phyloP scores from a whole-genome alignment of 257 asterid genomes.

The Solanum paucissectum region DNA sequence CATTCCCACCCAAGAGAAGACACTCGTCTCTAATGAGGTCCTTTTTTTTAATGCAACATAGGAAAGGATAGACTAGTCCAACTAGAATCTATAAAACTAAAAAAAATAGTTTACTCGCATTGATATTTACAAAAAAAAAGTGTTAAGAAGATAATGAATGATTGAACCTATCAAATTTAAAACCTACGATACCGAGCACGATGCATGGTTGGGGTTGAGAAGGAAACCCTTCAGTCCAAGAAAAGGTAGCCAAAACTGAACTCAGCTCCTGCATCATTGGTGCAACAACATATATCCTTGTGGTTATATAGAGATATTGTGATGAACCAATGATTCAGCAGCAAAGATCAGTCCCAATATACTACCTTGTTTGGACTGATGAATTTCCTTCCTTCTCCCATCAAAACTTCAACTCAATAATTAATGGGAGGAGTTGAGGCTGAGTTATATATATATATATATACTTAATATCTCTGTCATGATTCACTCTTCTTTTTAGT shows the following conservation, averaged over 20 bases:
- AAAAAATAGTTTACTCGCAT: too few species aligned
- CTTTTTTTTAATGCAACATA: too few species aligned
- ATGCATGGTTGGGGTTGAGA: neutral
- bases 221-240: constrained; percentile 30
- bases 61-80: neutral
- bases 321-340: constrained; percentile 24
- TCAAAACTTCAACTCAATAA: neutral
- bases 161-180: neutral
- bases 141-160: neutral
- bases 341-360: constrained; percentile 5
- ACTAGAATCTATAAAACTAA: too few species aligned
- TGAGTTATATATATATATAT: neutral
- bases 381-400: constrained; percentile 2
- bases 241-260: constrained; percentile 5
- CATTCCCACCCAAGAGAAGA: too few species aligned
- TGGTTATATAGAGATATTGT: neutral
- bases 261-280: constrained; percentile 15
- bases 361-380: constrained; percentile 6
- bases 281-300: neutral
- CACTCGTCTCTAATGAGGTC: too few species aligned
- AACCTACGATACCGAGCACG: neutral
- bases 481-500: too few species aligned
- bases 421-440: neutral
- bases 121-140: neutral
- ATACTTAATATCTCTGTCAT: too few species aligned